Percentiles rank a stretch among this genome's conserved stretches.
Evolutionary conservation across 306 rosid species (phyloP).

Genomic region (Acmispon strigosus): DNA sequence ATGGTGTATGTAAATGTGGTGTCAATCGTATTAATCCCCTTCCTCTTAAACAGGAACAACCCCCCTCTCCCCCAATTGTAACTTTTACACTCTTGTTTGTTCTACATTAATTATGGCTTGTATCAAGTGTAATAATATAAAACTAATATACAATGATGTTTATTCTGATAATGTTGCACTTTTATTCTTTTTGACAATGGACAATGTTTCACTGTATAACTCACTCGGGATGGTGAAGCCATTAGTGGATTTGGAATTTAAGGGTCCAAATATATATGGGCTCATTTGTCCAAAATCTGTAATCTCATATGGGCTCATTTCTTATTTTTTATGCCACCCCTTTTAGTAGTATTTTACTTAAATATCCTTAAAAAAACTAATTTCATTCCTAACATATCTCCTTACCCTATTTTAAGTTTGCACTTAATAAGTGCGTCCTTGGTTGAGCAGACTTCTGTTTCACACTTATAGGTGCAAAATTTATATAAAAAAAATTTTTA

Average conservation of each 20-base stretch:
- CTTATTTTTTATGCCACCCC: no score
- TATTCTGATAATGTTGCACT: background rate
- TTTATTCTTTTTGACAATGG: background rate
- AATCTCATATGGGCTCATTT: no score
- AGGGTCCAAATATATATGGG: background rate
- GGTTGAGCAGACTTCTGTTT: no score
- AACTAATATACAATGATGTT: background rate
- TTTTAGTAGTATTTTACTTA: no score
- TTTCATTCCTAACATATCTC: no score
- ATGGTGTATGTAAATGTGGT: slow-evolving; percentile 36
- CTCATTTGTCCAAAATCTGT: background rate
- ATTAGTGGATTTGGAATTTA: background rate
- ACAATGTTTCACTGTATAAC: background rate
- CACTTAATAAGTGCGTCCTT: no score
- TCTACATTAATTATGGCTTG: slow-evolving; percentile 13
- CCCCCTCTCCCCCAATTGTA: background rate
- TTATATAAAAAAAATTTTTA: no score
- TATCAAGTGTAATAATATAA: slow-evolving; percentile 15
- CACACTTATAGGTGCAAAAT: no score
- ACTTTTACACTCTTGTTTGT: background rate
- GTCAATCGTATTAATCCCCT: background rate
- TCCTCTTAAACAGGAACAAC: background rate
- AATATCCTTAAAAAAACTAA: no score
- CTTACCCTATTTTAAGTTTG: no score
- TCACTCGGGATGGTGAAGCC: background rate